Evolutionary conservation across 352 stramenopile species (phyloP).

Genomic region (Thraustochytrium striatum): DNA sequence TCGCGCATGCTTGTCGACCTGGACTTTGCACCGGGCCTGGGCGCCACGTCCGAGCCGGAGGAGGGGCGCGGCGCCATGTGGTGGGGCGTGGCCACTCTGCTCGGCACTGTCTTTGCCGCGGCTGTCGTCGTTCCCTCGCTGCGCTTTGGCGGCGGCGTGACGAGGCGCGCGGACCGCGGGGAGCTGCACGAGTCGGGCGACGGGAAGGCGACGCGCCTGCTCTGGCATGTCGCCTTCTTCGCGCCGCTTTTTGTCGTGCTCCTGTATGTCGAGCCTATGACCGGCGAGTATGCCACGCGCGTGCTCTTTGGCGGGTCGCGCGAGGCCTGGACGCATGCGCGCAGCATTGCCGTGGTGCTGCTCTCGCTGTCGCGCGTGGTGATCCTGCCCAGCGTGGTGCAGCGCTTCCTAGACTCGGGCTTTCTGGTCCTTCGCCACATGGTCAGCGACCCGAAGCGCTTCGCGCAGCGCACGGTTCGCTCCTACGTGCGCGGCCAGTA

Average conservation of each 20-base stretch:
- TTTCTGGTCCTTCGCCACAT: slow-evolving; percentile 22
- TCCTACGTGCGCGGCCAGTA: neutral
- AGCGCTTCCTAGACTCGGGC: slow-evolving; percentile 19
- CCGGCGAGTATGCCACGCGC: neutral
- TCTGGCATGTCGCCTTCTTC: slow-evolving; percentile 21
- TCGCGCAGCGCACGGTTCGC: neutral
- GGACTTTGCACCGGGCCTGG: neutral
- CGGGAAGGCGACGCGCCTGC: neutral
- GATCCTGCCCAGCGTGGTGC: slow-evolving; percentile 25
- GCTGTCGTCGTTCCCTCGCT: slow-evolving; percentile 2
- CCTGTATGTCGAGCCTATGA: slow-evolving; percentile 22
- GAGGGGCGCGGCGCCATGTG: neutral
- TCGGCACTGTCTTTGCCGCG: neutral
- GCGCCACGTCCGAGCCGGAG: neutral
- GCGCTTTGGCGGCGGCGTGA: slow-evolving; percentile 19
- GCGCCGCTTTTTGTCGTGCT: slow-evolving; percentile 24
- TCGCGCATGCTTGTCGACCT: neutral
- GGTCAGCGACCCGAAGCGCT: neutral
- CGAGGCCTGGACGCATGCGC: neutral
- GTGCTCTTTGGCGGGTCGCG: slow-evolving; percentile 1
- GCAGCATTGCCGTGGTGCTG: neutral
- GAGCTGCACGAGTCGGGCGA: neutral
- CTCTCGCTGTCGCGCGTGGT: neutral
- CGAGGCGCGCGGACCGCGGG: slow-evolving; percentile 20
- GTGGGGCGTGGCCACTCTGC: neutral